Evolutionary conservation across 495 filamentous ascomycete genomes (phyloP), one percentile per base, ranked within the genome.

Genomic region (Talaromyces proteolyticus): DNA sequence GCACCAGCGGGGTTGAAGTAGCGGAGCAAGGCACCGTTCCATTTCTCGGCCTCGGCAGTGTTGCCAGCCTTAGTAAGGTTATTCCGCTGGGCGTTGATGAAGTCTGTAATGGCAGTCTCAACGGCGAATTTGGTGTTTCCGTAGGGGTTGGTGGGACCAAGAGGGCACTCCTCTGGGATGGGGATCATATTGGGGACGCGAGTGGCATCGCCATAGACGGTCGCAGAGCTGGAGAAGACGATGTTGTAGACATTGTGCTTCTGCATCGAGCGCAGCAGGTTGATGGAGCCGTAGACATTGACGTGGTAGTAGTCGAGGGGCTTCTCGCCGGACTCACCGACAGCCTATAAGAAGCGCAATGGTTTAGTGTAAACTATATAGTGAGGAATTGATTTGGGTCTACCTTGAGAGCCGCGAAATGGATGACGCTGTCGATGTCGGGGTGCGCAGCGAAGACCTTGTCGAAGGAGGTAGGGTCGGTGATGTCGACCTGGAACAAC

Each of bases 1-100:
- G 90, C 85, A 62, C 93, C 93, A 48, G 87, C 88, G 25, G 93
- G 93, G 77, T 98, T 98, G 77, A 98, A 98, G 73, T 98, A 98
- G 50, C 93, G 84, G 42, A 98, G 79, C 53, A 96, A 74, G 38
- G 93, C 93, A 38, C 77, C 93, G 73, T 96, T 97, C 90, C 89
- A 97, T 60, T 88, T 79, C 57, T 89, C 79, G 40, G 69, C 69
- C 59, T 75, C 72, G 55, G 77, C 84, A 18, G 74, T 69, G 63
- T 93, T 86, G 23, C 87, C 88, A 36, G 78, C 83, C 75, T 91
- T 93, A 72, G 81, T 81, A 55, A 80, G 75, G 54, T 89, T 89
- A 69, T 86, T 87, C 37, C 93, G 85, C 72, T 96, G 81, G 17
- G 94, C 87, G 52, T 87, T 84, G 64, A 96, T 82, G 57, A 88